Evolutionary conservation across 352 stramenopile species (phyloP), one percentile per base, ranked within the genome.

Genomic region (Blastocystis sp.): DNA sequence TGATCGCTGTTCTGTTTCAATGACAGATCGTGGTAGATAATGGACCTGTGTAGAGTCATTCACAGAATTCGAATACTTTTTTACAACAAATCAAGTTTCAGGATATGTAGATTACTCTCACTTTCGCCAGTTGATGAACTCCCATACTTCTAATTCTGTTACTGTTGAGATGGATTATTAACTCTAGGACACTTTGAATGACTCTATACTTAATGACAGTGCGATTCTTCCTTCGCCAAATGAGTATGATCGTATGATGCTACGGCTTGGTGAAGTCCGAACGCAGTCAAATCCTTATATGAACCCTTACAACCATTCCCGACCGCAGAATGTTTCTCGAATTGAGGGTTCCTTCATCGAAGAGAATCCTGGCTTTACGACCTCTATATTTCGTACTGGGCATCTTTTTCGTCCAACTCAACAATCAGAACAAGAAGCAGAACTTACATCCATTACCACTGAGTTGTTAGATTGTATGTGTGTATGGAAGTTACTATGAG

Each of bases 251-350:
- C 64, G 42, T 22, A 15, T 76, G 27, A 76, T 76, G 64, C 22
- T 76, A 7, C 64, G 64, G 3, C 64, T 76, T 13, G 35, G 42
- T 27, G 64, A 76, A 5, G 11, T 76, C 9, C 9, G n/a, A 48
- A 48, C 64, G 24, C 17, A 37, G 64, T 76, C 64, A 11, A 84
- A 84, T 56, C 53, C 48, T 11, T 53, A 68, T 56, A 84, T 84
- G 73, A 84, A 84, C 33, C 24, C 73, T 1, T 84, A 84, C 73
- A 84, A 58, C 30, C 73, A 84, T 35, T 66, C 30, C 11, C 19
- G 73, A 33, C 73, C 42, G 51, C 73, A 84, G 53, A 68, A 84
- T 44, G 48, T 84, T 53, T 84, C 73, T 15, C 44, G 53, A 11
- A 42, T 84, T 37, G 73, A 84, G 7, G 27, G 53, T 17, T 64